These are phyloP conservation scores for Tolypocladium capitatum DNA, from an alignment of 2,329 filamentous ascomycete species.

Conservation along the genomic window DNA sequence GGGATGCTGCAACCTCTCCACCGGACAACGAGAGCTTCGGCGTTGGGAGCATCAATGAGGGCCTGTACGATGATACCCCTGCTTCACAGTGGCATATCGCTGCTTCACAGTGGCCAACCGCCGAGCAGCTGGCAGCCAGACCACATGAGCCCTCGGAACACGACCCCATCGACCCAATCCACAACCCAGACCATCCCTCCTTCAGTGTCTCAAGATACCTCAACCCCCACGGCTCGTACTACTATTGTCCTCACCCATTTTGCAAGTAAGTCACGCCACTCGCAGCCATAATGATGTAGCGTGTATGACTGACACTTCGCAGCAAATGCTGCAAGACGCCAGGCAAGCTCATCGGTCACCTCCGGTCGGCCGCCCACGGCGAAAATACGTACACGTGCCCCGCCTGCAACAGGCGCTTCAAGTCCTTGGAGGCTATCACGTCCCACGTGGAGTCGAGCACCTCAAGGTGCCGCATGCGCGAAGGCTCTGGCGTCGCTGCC, in stretches of 20 bases:
- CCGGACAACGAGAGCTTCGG: background rate
- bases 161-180: conserved; percentile 8
- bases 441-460: conserved; percentile 34
- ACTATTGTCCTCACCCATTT: conserved; percentile 36
- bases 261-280: conserved; percentile 32
- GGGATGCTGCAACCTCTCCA: background rate
- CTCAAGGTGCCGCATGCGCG: conserved; percentile 27
- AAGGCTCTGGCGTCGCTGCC: conserved; percentile 21
- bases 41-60: background rate
- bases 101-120: background rate
- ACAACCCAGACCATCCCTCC: conserved; percentile 31
- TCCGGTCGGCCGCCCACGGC: conserved; percentile 29
- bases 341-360: conserved; percentile 24
- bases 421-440: conserved; percentile 27
- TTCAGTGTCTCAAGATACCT: conserved; percentile 37
- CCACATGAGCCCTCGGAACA: background rate
- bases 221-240: conserved; percentile 27
- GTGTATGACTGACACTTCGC: background rate
- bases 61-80: background rate
- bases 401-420: conserved; percentile 28
- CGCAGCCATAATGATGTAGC: background rate
- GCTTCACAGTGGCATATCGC: background rate
- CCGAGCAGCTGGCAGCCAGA: background rate
- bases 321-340: conserved; percentile 28
- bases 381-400: conserved; percentile 26